Evolutionary conservation across 805 yeast species (phyloP).

Genomic region (Debaryomyces hansenii): DNA sequence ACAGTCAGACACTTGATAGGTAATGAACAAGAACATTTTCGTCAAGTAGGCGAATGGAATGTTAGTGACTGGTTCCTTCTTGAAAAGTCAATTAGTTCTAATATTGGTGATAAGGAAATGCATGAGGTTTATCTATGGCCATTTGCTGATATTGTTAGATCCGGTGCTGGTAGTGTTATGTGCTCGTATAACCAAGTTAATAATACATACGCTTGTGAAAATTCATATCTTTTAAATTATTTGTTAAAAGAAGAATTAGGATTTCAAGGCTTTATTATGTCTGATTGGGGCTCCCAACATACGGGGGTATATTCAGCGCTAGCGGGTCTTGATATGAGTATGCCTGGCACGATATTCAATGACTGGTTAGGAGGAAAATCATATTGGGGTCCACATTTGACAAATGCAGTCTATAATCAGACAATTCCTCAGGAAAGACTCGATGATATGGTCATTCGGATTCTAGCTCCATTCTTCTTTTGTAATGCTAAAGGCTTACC

Average conservation of each 20-base stretch:
- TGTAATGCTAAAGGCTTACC: slow-evolving; percentile 38
- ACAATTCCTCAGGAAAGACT: slow-evolving; percentile 54
- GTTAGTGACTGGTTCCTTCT: slow-evolving; percentile 44
- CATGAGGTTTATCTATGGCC: slow-evolving; percentile 68
- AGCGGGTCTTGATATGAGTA: slow-evolving; percentile 64
- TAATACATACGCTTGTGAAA: slow-evolving; percentile 59
- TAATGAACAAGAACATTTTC: slow-evolving; percentile 62
- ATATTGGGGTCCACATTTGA: slow-evolving; percentile 57
- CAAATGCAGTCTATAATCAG: slow-evolving; percentile 54
- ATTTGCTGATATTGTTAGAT: slow-evolving; percentile 59
- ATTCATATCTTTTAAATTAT: slow-evolving; percentile 53
- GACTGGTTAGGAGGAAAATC: slow-evolving; percentile 55
- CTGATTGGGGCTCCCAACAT: slow-evolving; percentile 69
- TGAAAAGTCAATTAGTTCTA: slow-evolving; percentile 46
- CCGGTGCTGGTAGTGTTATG: slow-evolving; percentile 64
- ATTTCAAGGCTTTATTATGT: slow-evolving; percentile 65
- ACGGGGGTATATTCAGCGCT: slow-evolving; percentile 55
- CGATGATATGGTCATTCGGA: slow-evolving; percentile 62
- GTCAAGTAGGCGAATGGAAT: slow-evolving; percentile 54
- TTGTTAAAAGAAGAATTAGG: slow-evolving; percentile 62
- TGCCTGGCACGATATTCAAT: slow-evolving; percentile 61
- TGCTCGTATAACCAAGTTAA: slow-evolving; percentile 60
- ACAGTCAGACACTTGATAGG: slow-evolving; percentile 58
- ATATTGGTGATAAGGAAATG: slow-evolving; percentile 60
- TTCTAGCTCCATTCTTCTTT: slow-evolving; percentile 56